Conservation (phyloP, 352 stramenopile species). For the Phytophthora megakarya region DNA sequence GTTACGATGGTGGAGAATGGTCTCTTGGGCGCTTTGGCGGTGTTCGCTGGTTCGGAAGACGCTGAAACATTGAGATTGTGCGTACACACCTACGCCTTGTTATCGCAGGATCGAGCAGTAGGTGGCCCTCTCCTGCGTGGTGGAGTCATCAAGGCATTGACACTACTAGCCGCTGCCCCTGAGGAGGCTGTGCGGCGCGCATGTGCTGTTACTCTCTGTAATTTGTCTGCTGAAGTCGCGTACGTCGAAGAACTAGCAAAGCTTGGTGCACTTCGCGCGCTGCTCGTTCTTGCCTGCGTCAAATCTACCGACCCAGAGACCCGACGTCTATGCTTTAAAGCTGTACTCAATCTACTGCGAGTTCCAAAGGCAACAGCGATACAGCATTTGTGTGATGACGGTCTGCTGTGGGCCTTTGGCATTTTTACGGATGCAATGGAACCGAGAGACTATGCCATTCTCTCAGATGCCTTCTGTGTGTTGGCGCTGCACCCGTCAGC, state of each 20-base stretch:
- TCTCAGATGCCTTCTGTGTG: conserved; percentile 70
- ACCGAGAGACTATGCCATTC: conserved; percentile 57
- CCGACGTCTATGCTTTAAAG: conserved; percentile 72
- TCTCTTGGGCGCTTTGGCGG: conserved; percentile 50
- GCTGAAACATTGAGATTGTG: conserved; percentile 62
- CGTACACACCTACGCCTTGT: conserved; percentile 67
- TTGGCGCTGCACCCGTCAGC: conserved; percentile 58
- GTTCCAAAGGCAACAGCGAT: conserved; percentile 44
- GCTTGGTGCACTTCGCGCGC: conserved; percentile 84
- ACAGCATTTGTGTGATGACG: conserved; percentile 67
- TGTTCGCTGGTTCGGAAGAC: conserved; percentile 58
- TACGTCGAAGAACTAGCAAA: conserved; percentile 91
- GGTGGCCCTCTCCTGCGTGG: conserved; percentile 55
- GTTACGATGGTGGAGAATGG: conserved; percentile 54
- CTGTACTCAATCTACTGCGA: conserved; percentile 69
- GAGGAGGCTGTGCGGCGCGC: conserved; percentile 72
- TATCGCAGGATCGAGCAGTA: conserved; percentile 54
- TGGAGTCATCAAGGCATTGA: conserved; percentile 76
- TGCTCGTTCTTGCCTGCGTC: conserved; percentile 86
- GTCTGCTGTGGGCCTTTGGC: conserved; percentile 70
- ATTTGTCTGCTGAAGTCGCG: conserved; percentile 89
- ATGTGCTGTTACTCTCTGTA: conserved; percentile 91
- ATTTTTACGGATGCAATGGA: conserved; percentile 67
- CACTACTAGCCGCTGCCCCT: conserved; percentile 62
- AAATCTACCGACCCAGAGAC: conserved; percentile 83